Conservation (phyloP, 805 yeast species). For the Barnettozyma siamensis region DNA sequence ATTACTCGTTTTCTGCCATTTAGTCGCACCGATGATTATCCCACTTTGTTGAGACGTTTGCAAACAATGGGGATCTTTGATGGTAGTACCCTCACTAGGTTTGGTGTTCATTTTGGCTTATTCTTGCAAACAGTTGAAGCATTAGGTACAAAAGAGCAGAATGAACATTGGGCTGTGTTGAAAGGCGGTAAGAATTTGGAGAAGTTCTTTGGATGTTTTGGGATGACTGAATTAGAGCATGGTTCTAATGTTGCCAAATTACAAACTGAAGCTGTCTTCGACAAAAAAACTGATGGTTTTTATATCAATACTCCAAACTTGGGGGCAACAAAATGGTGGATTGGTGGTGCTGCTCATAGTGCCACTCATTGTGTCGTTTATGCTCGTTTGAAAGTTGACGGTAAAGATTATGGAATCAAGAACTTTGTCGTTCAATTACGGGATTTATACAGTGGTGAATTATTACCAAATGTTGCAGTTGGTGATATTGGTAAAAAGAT, state of each 20-base stretch:
- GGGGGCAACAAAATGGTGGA: slow-evolving; percentile 98
- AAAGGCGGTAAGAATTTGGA: slow-evolving; percentile 54
- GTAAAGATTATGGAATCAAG: slow-evolving; percentile 87
- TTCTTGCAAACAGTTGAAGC: slow-evolving; percentile 77
- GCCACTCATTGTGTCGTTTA: slow-evolving; percentile 84
- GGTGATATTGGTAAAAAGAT: slow-evolving; percentile 94
- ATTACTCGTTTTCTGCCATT: slow-evolving; percentile 43
- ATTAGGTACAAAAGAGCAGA: slow-evolving; percentile 80
- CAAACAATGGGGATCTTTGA: slow-evolving; percentile 59
- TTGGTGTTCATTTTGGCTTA: slow-evolving; percentile 83
- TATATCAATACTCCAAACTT: slow-evolving; percentile 78
- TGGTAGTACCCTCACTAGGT: slow-evolving; percentile 72
- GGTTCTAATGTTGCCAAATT: slow-evolving; percentile 92
- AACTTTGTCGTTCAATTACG: slow-evolving; percentile 89
- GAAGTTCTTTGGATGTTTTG: slow-evolving; percentile 76
- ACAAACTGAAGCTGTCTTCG: slow-evolving; percentile 87
- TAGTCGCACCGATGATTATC: slow-evolving; percentile 37
- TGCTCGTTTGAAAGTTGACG: slow-evolving; percentile 77
- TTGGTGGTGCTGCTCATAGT: slow-evolving; percentile 95
- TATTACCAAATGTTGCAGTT: slow-evolving; percentile 72
- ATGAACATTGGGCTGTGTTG: slow-evolving; percentile 71
- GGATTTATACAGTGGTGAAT: slow-evolving; percentile 62
- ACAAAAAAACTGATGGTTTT: slow-evolving; percentile 59
- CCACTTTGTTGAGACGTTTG: slow-evolving; percentile 47
- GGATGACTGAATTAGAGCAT: slow-evolving; percentile 90